phyloP scores from a whole-genome alignment of 148 eudicot species.

The Linanthus parryae region DNA sequence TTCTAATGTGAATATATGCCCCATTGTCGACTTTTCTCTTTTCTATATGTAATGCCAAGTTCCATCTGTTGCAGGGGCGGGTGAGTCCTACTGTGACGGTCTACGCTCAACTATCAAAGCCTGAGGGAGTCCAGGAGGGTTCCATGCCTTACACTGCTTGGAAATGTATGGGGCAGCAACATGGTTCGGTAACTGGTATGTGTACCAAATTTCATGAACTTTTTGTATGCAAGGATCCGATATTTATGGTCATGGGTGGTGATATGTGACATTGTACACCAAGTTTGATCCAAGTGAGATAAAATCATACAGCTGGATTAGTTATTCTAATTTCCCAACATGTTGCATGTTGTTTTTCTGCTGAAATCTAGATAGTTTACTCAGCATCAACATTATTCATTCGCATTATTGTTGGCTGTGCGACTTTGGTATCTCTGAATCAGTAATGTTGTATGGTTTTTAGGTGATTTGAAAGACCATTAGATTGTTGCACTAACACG shows the following conservation, averaged over 20 bases:
- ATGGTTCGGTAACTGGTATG: conserved; percentile 50
- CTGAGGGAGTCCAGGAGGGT: conserved; percentile 81
- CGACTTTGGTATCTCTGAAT: too few species aligned
- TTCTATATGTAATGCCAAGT: conserved; percentile 10
- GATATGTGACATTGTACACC: not conserved
- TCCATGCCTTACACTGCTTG: conserved; percentile 93
- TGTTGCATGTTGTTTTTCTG: not conserved
- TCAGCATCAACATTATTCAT: not conserved
- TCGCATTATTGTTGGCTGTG: too few species aligned
- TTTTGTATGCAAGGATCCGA: not conserved
- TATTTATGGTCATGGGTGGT: too few species aligned
- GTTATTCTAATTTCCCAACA: not conserved
- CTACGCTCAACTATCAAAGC: conserved; percentile 59
- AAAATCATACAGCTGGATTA: not conserved
- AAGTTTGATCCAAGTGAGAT: not conserved
- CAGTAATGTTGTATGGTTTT: too few species aligned
- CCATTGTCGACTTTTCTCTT: conserved; percentile 4
- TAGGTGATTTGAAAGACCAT: too few species aligned
- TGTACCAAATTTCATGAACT: conserved; percentile 2
- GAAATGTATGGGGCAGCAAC: conserved; percentile 57
- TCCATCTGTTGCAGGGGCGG: conserved; percentile 46
- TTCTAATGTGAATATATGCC: conserved; percentile 7
- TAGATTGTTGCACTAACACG: too few species aligned
- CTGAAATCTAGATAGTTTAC: not conserved
- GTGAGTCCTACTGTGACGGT: conserved; percentile 52